A percentile compares a stretch with the other conserved stretches of the same genome.
These are phyloP conservation scores for Leishmania braziliensis DNA, from an alignment of 208 protist species.

Conservation along the genomic window DNA sequence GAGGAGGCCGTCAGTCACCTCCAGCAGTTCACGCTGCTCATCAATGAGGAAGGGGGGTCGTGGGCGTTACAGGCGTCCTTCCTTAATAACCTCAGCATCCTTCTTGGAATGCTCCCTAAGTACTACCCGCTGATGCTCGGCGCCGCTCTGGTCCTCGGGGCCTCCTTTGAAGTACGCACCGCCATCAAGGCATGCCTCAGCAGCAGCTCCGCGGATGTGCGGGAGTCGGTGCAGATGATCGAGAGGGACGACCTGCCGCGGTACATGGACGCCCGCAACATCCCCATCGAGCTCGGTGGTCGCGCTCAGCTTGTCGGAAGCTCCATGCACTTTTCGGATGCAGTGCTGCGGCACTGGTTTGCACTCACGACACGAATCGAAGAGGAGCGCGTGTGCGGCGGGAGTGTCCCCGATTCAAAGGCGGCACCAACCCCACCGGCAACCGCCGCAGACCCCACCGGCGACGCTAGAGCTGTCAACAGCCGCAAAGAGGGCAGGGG, in stretches of 20 bases:
- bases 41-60: constrained; percentile 55
- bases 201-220: constrained; percentile 28
- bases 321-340: constrained; percentile 55
- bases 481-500: not conserved
- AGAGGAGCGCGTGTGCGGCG: constrained; percentile 27
- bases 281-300: constrained; percentile 59
- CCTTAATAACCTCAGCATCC: constrained; percentile 34
- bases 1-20: constrained; percentile 18
- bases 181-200: constrained; percentile 53
- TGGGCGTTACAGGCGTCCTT: constrained; percentile 44
- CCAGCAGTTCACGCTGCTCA: constrained; percentile 68
- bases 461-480: not conserved
- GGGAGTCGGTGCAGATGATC: constrained; percentile 60
- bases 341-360: constrained; percentile 79
- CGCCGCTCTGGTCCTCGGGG: constrained; percentile 54
- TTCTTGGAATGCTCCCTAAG: constrained; percentile 61
- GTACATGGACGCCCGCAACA: constrained; percentile 48
- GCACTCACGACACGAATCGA: constrained; percentile 52
- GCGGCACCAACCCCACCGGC: not conserved
- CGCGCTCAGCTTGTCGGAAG: constrained; percentile 24
- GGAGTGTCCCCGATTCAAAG: not conserved
- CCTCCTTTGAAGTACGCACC: constrained; percentile 49
- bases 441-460: not conserved
- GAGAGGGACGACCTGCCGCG: constrained; percentile 43
- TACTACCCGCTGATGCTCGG: constrained; percentile 79